Evolutionary conservation across 371 early-diverging fungal genomes (phyloP).

Genomic region (Chytridiales sp.): DNA sequence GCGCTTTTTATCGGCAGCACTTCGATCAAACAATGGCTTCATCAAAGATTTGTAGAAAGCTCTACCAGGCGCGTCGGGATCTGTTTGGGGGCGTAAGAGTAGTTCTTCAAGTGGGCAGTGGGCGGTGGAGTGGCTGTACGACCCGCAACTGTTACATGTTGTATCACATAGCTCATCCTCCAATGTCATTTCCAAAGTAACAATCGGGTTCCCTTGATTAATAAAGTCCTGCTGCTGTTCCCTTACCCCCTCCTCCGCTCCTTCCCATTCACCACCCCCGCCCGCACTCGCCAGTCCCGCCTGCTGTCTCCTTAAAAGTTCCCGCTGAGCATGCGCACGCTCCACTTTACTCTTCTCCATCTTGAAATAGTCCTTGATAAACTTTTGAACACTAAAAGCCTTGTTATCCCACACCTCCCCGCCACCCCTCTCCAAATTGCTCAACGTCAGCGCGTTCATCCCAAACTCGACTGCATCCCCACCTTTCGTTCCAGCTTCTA

Average conservation of each 20-base stretch:
- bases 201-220: neutral
- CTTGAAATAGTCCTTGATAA: slow-evolving; percentile 20
- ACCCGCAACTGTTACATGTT: slow-evolving; percentile 1
- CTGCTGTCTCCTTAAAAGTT: no score
- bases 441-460: neutral
- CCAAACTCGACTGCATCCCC: no score
- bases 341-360: neutral
- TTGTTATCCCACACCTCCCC: slow-evolving; percentile 22
- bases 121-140: neutral
- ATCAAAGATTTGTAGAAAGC: neutral
- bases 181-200: neutral
- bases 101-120: neutral
- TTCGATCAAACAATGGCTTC: slow-evolving; percentile 21
- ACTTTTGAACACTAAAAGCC: slow-evolving; percentile 24
- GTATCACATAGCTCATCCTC: neutral
- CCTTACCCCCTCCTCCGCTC: neutral
- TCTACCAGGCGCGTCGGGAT: neutral
- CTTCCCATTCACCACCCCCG: neutral
- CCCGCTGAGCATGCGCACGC: neutral
- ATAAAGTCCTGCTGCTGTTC: neutral
- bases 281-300: no score
- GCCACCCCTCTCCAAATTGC: neutral
- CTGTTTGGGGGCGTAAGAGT: neutral
- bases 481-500: no score
- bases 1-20: slow-evolving; percentile 19